Conservation (phyloP, 768 basidiomycete species). For the Mycena epipterygia region DNA sequence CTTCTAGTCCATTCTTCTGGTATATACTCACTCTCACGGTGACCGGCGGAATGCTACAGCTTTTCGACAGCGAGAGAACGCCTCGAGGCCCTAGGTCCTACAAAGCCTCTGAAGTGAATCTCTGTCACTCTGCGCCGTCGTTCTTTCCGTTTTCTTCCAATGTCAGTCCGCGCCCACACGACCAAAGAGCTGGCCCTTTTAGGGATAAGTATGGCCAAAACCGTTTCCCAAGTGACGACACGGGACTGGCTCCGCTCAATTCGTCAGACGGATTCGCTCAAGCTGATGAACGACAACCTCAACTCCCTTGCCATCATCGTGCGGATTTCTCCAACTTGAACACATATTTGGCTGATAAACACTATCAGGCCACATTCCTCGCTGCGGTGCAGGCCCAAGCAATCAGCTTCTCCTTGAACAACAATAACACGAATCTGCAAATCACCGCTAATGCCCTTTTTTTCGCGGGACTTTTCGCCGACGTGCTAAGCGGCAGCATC, state of each 20-base stretch:
- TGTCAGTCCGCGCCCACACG: no score
- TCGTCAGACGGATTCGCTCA: conserved; percentile 7
- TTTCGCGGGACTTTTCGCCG: conserved; percentile 26
- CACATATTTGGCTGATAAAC: no score
- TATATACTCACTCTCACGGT: no score
- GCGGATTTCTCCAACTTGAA: no score
- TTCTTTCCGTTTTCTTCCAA: no score
- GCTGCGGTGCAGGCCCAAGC: conserved; percentile 28
- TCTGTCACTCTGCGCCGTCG: no score
- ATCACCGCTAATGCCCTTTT: conserved; percentile 16
- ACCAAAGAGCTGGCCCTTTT: background rate
- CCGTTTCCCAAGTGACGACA: background rate
- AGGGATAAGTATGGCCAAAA: background rate
- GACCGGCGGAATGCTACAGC: no score
- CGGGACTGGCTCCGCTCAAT: conserved; percentile 1
- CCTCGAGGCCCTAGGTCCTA: no score
- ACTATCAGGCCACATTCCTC: conserved; percentile 29
- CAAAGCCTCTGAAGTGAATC: no score
- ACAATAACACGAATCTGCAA: conserved; percentile 12
- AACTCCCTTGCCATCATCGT: conserved; percentile 20
- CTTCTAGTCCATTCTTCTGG: no score
- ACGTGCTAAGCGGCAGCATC: conserved; percentile 21
- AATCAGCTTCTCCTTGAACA: conserved; percentile 5
- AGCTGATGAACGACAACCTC: conserved; percentile 18
- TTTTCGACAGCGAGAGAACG: no score